Conservation (phyloP, 352 stramenopile genomes). For the Pythium guiyangense region DNA sequence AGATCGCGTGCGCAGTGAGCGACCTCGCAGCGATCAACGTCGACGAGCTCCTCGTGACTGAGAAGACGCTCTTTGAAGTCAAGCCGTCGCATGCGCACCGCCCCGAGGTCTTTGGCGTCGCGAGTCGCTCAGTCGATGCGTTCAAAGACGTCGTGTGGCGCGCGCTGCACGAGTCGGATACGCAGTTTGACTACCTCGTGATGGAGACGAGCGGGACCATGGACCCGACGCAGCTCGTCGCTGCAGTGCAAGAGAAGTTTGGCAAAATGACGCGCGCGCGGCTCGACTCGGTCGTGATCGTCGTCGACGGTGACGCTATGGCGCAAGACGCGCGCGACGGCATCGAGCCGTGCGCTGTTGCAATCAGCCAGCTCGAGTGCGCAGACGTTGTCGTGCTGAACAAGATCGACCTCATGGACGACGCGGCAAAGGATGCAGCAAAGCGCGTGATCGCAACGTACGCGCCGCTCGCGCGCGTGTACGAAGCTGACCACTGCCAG, state of each 20-base stretch:
- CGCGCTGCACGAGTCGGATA: constrained; percentile 36
- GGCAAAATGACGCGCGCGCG: constrained; percentile 76
- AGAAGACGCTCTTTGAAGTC: constrained; percentile 33
- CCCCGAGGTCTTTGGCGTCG: constrained; percentile 27
- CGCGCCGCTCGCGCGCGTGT: constrained; percentile 51
- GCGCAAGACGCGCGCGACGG: constrained; percentile 30
- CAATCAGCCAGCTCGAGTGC: constrained; percentile 54
- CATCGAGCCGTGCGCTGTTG: constrained; percentile 31
- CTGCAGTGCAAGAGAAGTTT: constrained; percentile 65
- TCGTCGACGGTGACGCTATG: constrained; percentile 73
- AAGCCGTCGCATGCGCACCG: constrained; percentile 18
- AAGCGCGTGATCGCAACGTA: constrained; percentile 31
- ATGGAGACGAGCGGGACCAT: constrained; percentile 76
- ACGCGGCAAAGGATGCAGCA: constrained; percentile 19
- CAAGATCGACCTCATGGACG: constrained; percentile 67
- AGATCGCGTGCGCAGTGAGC: constrained; percentile 63
- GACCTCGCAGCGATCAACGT: constrained; percentile 69
- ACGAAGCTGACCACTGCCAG: constrained; percentile 57
- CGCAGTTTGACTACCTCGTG: constrained; percentile 68
- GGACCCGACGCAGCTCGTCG: constrained; percentile 63
- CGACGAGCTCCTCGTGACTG: constrained; percentile 56
- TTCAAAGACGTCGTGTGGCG: constrained; percentile 79
- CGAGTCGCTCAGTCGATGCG: constrained; percentile 27
- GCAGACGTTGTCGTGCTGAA: constrained; percentile 82
- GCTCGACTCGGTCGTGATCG: constrained; percentile 70